Conservation (phyloP, 2,329 filamentous ascomycete species). For the Alternaria burnsii region DNA sequence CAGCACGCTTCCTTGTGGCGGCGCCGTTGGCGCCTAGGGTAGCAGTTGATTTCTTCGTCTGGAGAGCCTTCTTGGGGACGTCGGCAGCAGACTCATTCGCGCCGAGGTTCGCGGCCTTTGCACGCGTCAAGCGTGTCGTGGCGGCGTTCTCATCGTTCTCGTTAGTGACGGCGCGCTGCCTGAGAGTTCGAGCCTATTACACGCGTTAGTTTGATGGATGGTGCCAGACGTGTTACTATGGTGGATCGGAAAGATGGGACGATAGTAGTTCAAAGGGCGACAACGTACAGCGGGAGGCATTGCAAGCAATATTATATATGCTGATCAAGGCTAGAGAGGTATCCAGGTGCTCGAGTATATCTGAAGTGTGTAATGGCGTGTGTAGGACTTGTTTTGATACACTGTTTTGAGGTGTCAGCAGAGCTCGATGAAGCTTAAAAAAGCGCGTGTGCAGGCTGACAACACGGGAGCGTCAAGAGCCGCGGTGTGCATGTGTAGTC, state of each 20-base stretch:
- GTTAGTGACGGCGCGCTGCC: constrained; percentile 80
- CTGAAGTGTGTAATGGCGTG: constrained; percentile 37
- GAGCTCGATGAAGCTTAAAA: constrained; percentile 22
- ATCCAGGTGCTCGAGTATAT: constrained; percentile 31
- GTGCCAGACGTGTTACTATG: constrained; percentile 12
- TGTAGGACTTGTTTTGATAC: constrained; percentile 50
- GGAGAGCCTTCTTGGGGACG: constrained; percentile 59
- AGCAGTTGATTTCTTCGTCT: constrained; percentile 55
- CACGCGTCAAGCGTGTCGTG: constrained; percentile 87
- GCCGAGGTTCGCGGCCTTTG: constrained; percentile 80
- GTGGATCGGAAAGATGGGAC: constrained; percentile 19
- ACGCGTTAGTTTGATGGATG: constrained; percentile 52
- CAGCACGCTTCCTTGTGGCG: constrained; percentile 75
- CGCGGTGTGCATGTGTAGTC: constrained; percentile 26
- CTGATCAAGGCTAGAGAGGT: constrained; percentile 44
- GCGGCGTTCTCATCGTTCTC: constrained; percentile 91
- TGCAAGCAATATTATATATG: constrained; percentile 53
- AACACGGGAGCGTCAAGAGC: constrained; percentile 33
- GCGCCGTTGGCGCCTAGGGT: constrained; percentile 51
- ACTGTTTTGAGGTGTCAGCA: constrained; percentile 45
- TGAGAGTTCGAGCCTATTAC: constrained; percentile 71
- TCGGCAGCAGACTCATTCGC: constrained; percentile 65
- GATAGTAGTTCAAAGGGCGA: constrained; percentile 13
- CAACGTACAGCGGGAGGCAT: constrained; percentile 66
- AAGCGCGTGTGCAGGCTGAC: constrained; percentile 32